These are phyloP conservation scores for Phytophthora syringae DNA, from an alignment of 352 stramenopile species.

Conservation along the genomic window DNA sequence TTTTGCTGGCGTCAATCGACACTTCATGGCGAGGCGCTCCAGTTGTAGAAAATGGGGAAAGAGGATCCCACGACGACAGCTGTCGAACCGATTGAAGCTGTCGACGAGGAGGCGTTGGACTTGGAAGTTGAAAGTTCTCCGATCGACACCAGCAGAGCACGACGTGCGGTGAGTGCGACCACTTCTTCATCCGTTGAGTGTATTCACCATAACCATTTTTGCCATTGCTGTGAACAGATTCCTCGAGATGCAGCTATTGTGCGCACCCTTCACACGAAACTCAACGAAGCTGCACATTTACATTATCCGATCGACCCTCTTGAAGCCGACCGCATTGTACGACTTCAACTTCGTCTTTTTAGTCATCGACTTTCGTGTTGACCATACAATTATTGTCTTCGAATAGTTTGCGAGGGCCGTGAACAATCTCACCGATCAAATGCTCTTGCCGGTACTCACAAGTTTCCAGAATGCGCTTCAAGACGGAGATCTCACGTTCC, in stretches of 20 bases:
- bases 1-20: no score
- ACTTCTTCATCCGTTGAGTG: neutral
- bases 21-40: no score
- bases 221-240: conserved; percentile 2
- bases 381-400: neutral
- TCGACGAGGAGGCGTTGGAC: conserved; percentile 7
- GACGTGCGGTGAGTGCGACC: conserved; percentile 8
- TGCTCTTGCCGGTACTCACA: conserved; percentile 32
- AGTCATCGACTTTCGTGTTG: neutral
- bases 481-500: conserved; percentile 23
- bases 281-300: conserved; percentile 9
- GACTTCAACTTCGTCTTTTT: neutral
- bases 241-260: conserved; percentile 22
- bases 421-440: conserved; percentile 22
- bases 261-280: conserved; percentile 9
- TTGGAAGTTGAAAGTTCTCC: neutral
- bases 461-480: conserved; percentile 10
- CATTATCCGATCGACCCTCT: conserved; percentile 29
- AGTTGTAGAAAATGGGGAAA: conserved; percentile 26
- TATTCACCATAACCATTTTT: neutral
- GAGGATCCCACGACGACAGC: neutral
- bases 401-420: conserved; percentile 29
- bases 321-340: conserved; percentile 27
- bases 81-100: conserved; percentile 1
- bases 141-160: conserved; percentile 10